These are phyloP conservation scores for Neofusicoccum umdonicola DNA, from an alignment of 2,329 filamentous ascomycete species.

Conservation along the genomic window DNA sequence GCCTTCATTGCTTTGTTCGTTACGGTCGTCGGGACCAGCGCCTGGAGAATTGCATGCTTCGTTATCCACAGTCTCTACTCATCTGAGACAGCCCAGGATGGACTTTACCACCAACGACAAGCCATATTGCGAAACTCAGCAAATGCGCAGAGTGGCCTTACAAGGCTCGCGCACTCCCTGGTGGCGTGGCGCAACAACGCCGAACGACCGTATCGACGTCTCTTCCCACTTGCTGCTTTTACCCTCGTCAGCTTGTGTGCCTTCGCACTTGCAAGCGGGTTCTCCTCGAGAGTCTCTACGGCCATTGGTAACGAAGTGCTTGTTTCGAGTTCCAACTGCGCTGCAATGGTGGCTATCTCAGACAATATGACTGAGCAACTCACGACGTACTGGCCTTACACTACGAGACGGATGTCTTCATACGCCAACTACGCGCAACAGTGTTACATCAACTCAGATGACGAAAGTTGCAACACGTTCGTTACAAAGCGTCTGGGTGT, in stretches of 20 bases:
- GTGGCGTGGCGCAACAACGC: neutral
- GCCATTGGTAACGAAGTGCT: constrained; percentile 32
- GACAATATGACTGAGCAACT: neutral
- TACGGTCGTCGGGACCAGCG: constrained; percentile 20
- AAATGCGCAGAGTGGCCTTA: neutral
- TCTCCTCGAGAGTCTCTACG: constrained; percentile 32
- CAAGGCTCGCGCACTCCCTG: neutral
- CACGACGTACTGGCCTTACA: neutral
- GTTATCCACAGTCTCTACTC: constrained; percentile 22
- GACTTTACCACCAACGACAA: constrained; percentile 25
- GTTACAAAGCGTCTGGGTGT: neutral
- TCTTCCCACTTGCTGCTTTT: neutral
- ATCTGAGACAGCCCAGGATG: constrained; percentile 22
- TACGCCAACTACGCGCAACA: constrained; percentile 3
- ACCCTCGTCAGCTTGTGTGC: neutral
- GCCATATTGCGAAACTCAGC: constrained; percentile 16
- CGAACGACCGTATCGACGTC: neutral
- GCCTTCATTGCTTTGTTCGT: constrained; percentile 37
- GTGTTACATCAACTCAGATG: constrained; percentile 14
- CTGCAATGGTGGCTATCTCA: neutral
- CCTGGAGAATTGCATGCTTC: constrained; percentile 26
- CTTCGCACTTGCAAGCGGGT: constrained; percentile 12
- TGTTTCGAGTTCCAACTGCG: constrained; percentile 30
- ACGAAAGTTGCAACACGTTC: constrained; percentile 16
- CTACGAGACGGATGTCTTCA: constrained; percentile 1